Conservation (phyloP, 192 early-diverging fungal genomes). For the Kickxella alabastrina region DNA sequence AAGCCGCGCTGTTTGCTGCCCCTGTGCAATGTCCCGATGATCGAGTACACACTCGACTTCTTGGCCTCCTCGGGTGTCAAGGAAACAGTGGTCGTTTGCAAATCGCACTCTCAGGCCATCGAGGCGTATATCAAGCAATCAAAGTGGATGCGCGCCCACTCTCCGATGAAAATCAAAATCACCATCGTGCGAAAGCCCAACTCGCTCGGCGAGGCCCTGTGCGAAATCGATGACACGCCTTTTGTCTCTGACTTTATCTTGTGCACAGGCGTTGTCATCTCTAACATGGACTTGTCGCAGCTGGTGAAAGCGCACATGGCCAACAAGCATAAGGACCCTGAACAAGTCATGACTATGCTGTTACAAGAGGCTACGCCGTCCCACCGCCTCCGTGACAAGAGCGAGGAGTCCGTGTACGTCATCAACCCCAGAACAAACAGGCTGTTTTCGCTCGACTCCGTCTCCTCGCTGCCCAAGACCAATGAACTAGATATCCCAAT, state of each 20-base stretch:
- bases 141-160: constrained; percentile 66
- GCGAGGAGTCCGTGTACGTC: constrained; percentile 70
- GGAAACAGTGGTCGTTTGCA: constrained; percentile 83
- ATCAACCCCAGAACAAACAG: constrained; percentile 70
- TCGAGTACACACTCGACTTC: constrained; percentile 95
- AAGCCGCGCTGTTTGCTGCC: constrained; percentile 88
- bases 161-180: constrained; percentile 66
- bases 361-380: constrained; percentile 66
- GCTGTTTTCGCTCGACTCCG: constrained; percentile 78
- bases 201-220: constrained; percentile 88
- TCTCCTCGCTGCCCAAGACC: constrained; percentile 35
- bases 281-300: constrained; percentile 78
- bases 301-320: constrained; percentile 77
- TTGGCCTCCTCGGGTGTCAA: constrained; percentile 81
- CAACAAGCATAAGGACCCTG: constrained; percentile 76
- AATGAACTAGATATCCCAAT: constrained; percentile 46
- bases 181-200: constrained; percentile 68
- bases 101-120: constrained; percentile 78
- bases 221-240: constrained; percentile 80
- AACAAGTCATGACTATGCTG: constrained; percentile 95
- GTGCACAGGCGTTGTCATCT: constrained; percentile 82
- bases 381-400: constrained; percentile 63
- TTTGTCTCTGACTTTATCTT: constrained; percentile 89
- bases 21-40: constrained; percentile 91
- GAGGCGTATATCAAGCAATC: constrained; percentile 83